These are phyloP conservation scores for Aspergillus melleus DNA, from an alignment of 2,329 filamentous ascomycete species.

Conservation along the genomic window DNA sequence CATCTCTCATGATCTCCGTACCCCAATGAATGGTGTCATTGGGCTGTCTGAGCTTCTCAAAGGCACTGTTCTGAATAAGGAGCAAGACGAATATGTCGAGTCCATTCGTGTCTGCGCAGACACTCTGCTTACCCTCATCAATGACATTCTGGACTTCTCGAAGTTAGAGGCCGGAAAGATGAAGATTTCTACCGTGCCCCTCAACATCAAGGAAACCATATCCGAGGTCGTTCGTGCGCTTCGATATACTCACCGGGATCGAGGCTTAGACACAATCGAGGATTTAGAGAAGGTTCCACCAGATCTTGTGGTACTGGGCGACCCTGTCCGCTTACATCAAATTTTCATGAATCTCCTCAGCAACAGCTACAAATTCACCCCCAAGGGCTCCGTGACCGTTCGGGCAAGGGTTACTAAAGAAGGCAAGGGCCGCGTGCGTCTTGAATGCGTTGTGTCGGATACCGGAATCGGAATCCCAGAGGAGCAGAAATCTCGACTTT, in stretches of 20 bases:
- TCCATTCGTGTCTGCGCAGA: conserved; percentile 68
- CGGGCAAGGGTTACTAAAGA: conserved; percentile 72
- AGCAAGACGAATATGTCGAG: conserved; percentile 64
- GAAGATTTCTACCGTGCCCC: conserved; percentile 81
- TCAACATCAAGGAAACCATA: conserved; percentile 70
- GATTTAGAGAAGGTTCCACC: conserved; percentile 63
- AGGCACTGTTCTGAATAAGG: conserved; percentile 54
- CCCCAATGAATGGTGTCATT: conserved; percentile 90
- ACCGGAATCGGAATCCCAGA: conserved; percentile 89
- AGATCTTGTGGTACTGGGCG: conserved; percentile 72
- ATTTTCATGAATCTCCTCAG: conserved; percentile 79
- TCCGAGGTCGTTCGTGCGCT: conserved; percentile 64
- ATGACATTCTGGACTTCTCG: conserved; percentile 87
- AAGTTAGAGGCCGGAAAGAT: conserved; percentile 85
- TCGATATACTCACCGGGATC: conserved; percentile 63
- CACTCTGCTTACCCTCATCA: conserved; percentile 81
- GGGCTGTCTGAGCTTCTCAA: conserved; percentile 68
- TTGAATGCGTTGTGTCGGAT: conserved; percentile 84
- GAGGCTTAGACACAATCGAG: conserved; percentile 60
- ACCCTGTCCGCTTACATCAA: conserved; percentile 79
- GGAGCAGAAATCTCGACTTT: conserved; percentile 75
- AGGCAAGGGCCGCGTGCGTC: conserved; percentile 66
- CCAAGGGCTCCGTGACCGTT: conserved; percentile 81
- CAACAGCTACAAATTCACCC: conserved; percentile 93
- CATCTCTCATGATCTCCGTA: conserved; percentile 84